phyloP scores from a whole-genome alignment of 2,329 filamentous ascomycete species.

The Scedosporium minutisporum region DNA sequence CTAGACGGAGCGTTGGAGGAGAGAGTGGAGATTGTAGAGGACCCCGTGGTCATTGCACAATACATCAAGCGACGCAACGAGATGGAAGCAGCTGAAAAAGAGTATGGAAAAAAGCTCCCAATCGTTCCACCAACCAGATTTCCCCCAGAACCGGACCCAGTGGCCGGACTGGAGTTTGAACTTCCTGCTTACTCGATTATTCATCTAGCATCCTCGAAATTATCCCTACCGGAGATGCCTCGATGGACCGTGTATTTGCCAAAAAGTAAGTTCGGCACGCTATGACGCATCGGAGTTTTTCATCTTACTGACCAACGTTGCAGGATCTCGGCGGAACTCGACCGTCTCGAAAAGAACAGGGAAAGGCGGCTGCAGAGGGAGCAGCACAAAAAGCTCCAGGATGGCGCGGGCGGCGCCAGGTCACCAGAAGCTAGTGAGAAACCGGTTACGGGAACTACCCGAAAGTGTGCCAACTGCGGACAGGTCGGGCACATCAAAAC shows the following conservation, averaged over 20 bases:
- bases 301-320: slow-evolving; percentile 1
- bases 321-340: slow-evolving; percentile 59
- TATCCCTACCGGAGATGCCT: slow-evolving; percentile 38
- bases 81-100: slow-evolving; percentile 60
- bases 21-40: slow-evolving; percentile 61
- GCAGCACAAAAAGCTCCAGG: slow-evolving; percentile 60
- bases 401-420: slow-evolving; percentile 32
- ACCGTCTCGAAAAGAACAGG: slow-evolving; percentile 81
- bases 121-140: background rate
- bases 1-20: slow-evolving; percentile 44
- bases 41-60: slow-evolving; percentile 78
- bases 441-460: slow-evolving; percentile 51
- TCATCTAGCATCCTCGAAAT: slow-evolving; percentile 38
- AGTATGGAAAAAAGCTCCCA: slow-evolving; percentile 40
- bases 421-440: slow-evolving; percentile 42
- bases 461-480: slow-evolving; percentile 97
- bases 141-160: slow-evolving; percentile 1
- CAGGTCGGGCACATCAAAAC: slow-evolving; percentile 97
- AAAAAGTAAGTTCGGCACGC: slow-evolving; percentile 19
- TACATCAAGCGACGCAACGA: slow-evolving; percentile 74
- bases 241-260: slow-evolving; percentile 40
- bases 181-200: slow-evolving; percentile 28
- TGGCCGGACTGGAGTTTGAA: slow-evolving; percentile 22
- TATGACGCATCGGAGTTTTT: background rate
- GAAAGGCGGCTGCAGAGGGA: slow-evolving; percentile 84